phyloP scores from a whole-genome alignment of 2,329 filamentous ascomycete species.

The Claviceps humidiphila region DNA sequence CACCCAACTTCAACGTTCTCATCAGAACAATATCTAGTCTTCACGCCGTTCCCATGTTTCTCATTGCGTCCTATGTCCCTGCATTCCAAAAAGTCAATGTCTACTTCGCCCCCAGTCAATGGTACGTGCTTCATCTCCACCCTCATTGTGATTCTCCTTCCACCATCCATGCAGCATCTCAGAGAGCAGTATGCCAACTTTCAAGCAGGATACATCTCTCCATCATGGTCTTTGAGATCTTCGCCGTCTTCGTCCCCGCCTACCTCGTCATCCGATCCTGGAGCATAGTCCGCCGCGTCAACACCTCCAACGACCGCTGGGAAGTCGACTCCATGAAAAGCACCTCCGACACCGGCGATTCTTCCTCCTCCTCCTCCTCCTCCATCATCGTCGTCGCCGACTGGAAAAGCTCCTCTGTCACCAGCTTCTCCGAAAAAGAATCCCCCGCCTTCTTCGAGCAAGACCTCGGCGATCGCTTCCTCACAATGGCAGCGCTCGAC shows the following conservation, averaged over 20 bases:
- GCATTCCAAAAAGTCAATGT: slow-evolving; percentile 35
- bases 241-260: slow-evolving; percentile 47
- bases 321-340: slow-evolving; percentile 5
- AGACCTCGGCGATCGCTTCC: slow-evolving; percentile 26
- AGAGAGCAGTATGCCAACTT: background rate
- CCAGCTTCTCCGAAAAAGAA: slow-evolving; percentile 4
- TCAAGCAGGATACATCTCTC: slow-evolving; percentile 29
- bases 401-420: slow-evolving; percentile 8
- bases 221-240: slow-evolving; percentile 47
- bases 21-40: slow-evolving; percentile 25
- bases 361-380: background rate
- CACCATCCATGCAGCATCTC: background rate
- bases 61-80: slow-evolving; percentile 40
- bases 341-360: background rate
- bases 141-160: slow-evolving; percentile 15
- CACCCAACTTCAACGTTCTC: no score
- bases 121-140: slow-evolving; percentile 39
- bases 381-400: background rate
- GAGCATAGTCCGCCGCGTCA: slow-evolving; percentile 18
- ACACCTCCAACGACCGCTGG: slow-evolving; percentile 8
- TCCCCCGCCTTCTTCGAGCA: slow-evolving; percentile 4
- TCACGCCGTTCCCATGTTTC: slow-evolving; percentile 51
- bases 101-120: slow-evolving; percentile 44
- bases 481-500: slow-evolving; percentile 49
- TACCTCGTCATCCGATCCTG: slow-evolving; percentile 35